Base-by-base conservation (phyloP, 768 basidiomycete species). In the Russula brevipes region DNA sequence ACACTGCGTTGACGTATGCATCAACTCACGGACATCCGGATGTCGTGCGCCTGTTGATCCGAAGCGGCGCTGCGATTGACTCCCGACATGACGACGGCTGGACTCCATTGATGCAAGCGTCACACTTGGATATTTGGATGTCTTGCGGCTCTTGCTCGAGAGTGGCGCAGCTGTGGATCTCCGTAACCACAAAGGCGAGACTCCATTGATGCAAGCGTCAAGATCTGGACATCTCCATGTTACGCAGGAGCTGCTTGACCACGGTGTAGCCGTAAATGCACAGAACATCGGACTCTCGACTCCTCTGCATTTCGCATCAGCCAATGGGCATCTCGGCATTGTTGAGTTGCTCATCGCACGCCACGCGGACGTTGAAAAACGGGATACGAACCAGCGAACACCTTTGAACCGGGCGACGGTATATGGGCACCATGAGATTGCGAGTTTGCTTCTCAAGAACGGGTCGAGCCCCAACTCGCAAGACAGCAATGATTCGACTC, bases 131-230 rank as follows among this genome's bases (percentile, higher is more conserved):
- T 38, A 36, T 0, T 2, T 54, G 1, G 38, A 49, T 3, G 10
- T 54, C 0, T 36, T 11, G 24, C 45, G 35, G 36, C 24, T 54
- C 3, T 38, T 60, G 14, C 31, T 54, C 24, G 35, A 54, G 16
- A 16, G 30, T 8, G 30, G 30, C 11, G 45, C 60, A 0, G 45
- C 54, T 41, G 2, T 17, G 0, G 39, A 33, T 4, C 33, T 4
- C 8, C 11, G 12, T 4, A n/a, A 47, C 2, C 2, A 7, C 2
- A 2, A 19, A 8, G 53, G 53, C 44, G 8, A 4, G 1, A 19
- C 53, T 9, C 53, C 53, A 6, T 54, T 56, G n/a, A 46, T 56
- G 10, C 6, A 17, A n/a, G 53, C 59, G 16, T 61, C 60, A 2
- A 1, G 12, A 3, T 0, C 14, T 19, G 60, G 53, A 12, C 14